Conservation (phyloP, 352 stramenopile genomes). For the Globisporangium lucens region DNA sequence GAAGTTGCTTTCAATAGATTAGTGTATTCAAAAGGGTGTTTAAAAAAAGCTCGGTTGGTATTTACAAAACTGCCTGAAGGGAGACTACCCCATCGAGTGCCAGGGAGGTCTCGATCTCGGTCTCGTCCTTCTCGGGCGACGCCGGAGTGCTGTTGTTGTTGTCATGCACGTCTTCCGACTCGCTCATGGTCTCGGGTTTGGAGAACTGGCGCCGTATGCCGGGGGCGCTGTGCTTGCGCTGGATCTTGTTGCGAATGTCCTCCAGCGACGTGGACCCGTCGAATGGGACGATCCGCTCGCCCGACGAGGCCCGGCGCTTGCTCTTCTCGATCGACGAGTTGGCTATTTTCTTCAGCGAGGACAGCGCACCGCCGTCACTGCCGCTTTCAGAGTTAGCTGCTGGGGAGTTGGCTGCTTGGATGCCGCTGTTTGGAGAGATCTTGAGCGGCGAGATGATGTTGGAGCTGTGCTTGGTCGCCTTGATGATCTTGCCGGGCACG, state of each 20-base stretch:
- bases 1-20: background rate
- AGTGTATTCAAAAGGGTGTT: background rate
- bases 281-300: slow-evolving; percentile 39
- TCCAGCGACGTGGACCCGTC: slow-evolving; percentile 43
- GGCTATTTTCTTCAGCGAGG: slow-evolving; percentile 29
- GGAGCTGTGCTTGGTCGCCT: slow-evolving; percentile 23
- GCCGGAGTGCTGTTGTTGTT: slow-evolving; percentile 49
- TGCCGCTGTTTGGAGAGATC: background rate
- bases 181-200: slow-evolving; percentile 15
- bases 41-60: background rate
- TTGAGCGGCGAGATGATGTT: slow-evolving; percentile 15
- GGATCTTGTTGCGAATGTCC: slow-evolving; percentile 55
- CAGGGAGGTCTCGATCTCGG: slow-evolving; percentile 17
- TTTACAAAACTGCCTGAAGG: slow-evolving; percentile 13
- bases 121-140: slow-evolving; percentile 34
- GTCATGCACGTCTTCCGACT: slow-evolving; percentile 26
- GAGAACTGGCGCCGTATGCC: slow-evolving; percentile 10
- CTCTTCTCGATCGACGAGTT: slow-evolving; percentile 32
- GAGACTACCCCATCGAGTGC: background rate
- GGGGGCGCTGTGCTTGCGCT: slow-evolving; percentile 37
- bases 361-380: background rate
- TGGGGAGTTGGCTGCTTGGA: background rate
- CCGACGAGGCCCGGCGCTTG: slow-evolving; percentile 16
- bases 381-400: background rate
- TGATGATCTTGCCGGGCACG: slow-evolving; percentile 44